Evolutionary conservation across 495 filamentous ascomycete genomes (phyloP).

Genomic region (Aspergillus kassunensis): DNA sequence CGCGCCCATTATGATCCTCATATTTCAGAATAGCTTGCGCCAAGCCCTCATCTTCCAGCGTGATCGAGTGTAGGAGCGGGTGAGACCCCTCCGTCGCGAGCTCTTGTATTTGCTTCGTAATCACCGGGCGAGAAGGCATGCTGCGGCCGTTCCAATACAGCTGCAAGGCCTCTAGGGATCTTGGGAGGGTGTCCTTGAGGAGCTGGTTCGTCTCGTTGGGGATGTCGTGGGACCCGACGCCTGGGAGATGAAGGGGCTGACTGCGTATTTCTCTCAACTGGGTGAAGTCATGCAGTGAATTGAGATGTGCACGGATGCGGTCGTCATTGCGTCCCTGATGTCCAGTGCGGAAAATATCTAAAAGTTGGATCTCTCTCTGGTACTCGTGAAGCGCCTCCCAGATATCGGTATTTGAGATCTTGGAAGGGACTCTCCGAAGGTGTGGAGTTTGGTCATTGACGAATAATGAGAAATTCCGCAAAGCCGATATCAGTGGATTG

Average conservation of each 20-base stretch:
- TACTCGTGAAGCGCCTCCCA: not conserved
- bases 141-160: not conserved
- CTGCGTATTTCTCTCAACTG: not conserved
- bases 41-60: not conserved
- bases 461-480: not conserved
- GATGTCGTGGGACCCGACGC: not conserved
- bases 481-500: not conserved
- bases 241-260: not conserved
- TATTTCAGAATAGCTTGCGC: too few species aligned
- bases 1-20: too few species aligned
- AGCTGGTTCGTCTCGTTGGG: not conserved
- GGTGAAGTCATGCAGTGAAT: not conserved
- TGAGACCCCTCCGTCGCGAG: not conserved
- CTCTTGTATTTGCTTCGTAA: not conserved
- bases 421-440: not conserved
- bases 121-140: too few species aligned
- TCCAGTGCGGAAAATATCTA: not conserved
- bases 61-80: not conserved
- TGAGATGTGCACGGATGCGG: not conserved
- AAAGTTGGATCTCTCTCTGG: not conserved
- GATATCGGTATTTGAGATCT: constrained; percentile 1
- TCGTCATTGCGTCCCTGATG: not conserved
- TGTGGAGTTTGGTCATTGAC: not conserved
- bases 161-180: not conserved
- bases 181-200: not conserved